Percentiles rank a stretch among this genome's conserved stretches.
Conservation (phyloP, 495 filamentous ascomycete genomes). For the Xylaria intraflava region DNA sequence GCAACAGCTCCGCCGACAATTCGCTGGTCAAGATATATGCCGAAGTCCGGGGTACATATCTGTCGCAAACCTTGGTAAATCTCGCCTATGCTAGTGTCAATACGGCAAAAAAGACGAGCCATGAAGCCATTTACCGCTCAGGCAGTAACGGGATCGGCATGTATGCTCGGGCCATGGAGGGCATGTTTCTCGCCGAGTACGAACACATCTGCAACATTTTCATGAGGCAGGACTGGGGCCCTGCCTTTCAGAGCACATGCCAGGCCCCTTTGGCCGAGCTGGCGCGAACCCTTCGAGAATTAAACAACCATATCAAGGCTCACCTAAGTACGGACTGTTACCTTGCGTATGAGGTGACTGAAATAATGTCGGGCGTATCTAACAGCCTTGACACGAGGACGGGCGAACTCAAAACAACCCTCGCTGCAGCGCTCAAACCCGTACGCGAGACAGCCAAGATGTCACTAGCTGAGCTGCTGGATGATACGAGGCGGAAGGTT, state of each 20-base stretch:
- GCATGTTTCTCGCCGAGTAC: conserved; percentile 78
- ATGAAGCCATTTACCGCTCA: conserved; percentile 75
- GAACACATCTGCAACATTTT: conserved; percentile 82
- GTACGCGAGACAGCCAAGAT: conserved; percentile 86
- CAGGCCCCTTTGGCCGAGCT: conserved; percentile 70
- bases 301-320: conserved; percentile 80
- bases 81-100: conserved; percentile 81
- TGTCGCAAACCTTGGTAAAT: conserved; percentile 71
- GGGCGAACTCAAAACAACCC: conserved; percentile 74
- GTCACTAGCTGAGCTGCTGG: conserved; percentile 75
- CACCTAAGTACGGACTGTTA: conserved; percentile 92
- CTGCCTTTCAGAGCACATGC: conserved; percentile 70
- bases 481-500: conserved; percentile 72
- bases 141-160: conserved; percentile 91
- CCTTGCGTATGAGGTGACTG: conserved; percentile 91
- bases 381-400: conserved; percentile 73
- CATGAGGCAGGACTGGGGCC: conserved; percentile 72
- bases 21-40: conserved; percentile 66
- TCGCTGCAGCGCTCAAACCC: conserved; percentile 80
- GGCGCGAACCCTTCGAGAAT: conserved; percentile 75
- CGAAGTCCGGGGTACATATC: conserved; percentile 77
- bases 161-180: conserved; percentile 82
- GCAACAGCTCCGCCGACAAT: conserved; percentile 55
- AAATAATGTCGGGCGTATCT: conserved; percentile 77
- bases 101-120: conserved; percentile 73